Conservation (phyloP, 2,329 filamentous ascomycete species). For the Monilinia fructigena region DNA sequence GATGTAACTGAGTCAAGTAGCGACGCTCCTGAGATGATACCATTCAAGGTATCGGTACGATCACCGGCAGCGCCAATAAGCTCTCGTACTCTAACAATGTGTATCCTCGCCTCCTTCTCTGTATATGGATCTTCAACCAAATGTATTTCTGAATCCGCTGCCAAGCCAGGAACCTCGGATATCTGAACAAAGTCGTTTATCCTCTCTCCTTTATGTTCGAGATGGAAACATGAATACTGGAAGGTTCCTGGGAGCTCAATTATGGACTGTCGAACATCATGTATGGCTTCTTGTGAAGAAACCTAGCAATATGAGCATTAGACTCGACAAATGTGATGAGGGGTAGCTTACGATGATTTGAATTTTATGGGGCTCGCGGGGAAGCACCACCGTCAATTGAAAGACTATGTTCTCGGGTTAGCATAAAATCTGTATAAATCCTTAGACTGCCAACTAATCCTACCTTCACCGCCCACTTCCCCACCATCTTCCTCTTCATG, state of each 20-base stretch:
- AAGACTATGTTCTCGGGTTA: slow-evolving; percentile 46
- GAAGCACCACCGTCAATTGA: slow-evolving; percentile 73
- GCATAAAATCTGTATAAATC: slow-evolving; percentile 21
- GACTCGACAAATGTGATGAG: slow-evolving; percentile 4
- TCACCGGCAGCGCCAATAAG: slow-evolving; percentile 90
- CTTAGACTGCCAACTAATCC: slow-evolving; percentile 22
- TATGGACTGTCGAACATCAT: slow-evolving; percentile 94
- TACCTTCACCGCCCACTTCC: slow-evolving; percentile 38
- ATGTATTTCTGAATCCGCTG: slow-evolving; percentile 71
- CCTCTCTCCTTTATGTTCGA: slow-evolving; percentile 82
- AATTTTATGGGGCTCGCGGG: slow-evolving; percentile 74
- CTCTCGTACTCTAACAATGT: slow-evolving; percentile 86
- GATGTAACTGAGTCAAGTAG: slow-evolving; percentile 73
- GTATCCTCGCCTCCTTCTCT: slow-evolving; percentile 95
- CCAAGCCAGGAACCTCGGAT: slow-evolving; percentile 80
- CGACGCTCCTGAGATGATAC: slow-evolving; percentile 79
- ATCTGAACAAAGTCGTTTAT: slow-evolving; percentile 96
- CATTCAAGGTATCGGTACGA: slow-evolving; percentile 81
- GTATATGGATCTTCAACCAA: slow-evolving; percentile 95
- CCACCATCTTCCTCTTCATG: slow-evolving; percentile 34
- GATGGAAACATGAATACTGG: slow-evolving; percentile 98
- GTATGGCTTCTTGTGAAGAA: slow-evolving; percentile 90
- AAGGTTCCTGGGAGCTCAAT: slow-evolving; percentile 91
- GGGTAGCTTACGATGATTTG: slow-evolving; percentile 71
- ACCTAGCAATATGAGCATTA: slow-evolving; percentile 55